phyloP scores from a whole-genome alignment of 371 early-diverging fungal genomes.

The Paraphysoderma sedebokerense region DNA sequence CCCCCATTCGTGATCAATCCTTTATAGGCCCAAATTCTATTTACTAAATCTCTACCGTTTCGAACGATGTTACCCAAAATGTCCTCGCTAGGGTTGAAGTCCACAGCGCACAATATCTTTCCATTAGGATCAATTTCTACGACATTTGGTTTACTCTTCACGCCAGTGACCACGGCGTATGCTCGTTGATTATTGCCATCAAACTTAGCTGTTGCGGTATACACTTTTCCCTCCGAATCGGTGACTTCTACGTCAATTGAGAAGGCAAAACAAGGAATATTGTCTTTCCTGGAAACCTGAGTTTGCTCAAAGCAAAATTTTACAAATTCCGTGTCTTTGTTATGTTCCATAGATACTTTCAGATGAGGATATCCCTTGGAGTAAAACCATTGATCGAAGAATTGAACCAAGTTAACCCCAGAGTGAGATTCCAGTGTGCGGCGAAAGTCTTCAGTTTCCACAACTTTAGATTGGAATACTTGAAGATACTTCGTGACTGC shows the following conservation, averaged over 20 bases:
- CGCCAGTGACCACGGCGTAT: constrained; percentile 1
- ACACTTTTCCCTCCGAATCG: constrained; percentile 13
- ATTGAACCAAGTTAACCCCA: constrained; percentile 31
- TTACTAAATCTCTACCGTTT: constrained; percentile 9
- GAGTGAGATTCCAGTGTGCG: constrained; percentile 21
- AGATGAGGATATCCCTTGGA: constrained; percentile 33
- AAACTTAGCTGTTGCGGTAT: constrained; percentile 10
- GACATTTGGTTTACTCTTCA: constrained; percentile 9
- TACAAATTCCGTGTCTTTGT: constrained; percentile 9
- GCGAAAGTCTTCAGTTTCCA: constrained; percentile 36
- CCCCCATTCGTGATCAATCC: constrained; percentile 22
- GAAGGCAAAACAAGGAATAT: constrained; percentile 30
- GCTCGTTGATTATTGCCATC: constrained; percentile 1
- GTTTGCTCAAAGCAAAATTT: constrained; percentile 28
- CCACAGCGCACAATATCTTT: constrained; percentile 20
- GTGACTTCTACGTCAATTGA: constrained; percentile 25
- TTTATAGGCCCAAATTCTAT: constrained; percentile 23
- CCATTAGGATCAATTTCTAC: constrained; percentile 32
- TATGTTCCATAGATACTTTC: constrained; percentile 19
- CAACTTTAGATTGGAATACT: constrained; percentile 14
- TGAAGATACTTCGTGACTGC: constrained; percentile 25
- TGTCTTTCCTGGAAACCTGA: constrained; percentile 14
- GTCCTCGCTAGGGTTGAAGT: constrained; percentile 24
- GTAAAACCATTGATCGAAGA: constrained; percentile 44
- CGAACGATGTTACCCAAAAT: constrained; percentile 23